Conservation (phyloP, 179 eudicot genomes). For the Dionaea muscipula region DNA sequence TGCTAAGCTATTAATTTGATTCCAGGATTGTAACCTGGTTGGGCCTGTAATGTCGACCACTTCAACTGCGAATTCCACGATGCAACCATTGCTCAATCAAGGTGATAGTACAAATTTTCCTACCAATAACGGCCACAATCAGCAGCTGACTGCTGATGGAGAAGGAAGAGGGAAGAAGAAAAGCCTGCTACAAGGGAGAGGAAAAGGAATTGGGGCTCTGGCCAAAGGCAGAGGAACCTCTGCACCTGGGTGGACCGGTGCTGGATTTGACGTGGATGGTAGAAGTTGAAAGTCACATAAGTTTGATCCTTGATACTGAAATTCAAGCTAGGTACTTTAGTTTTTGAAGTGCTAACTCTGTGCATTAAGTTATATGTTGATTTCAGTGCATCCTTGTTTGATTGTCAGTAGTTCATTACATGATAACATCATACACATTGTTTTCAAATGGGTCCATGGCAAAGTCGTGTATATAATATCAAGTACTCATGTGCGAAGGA, state of each 20-base stretch:
- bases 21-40: slow-evolving; percentile 22
- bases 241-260: slow-evolving; percentile 81
- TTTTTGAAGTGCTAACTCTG: neutral
- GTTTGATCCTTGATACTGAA: slow-evolving; percentile 1
- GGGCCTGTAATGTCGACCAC: slow-evolving; percentile 19
- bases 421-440: too few species aligned
- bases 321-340: slow-evolving; percentile 9
- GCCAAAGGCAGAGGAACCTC: slow-evolving; percentile 64
- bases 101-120: slow-evolving; percentile 21
- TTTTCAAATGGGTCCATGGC: too few species aligned
- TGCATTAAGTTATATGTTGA: neutral
- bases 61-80: slow-evolving; percentile 22
- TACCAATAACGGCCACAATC: slow-evolving; percentile 23
- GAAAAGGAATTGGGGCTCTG: slow-evolving; percentile 62
- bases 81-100: slow-evolving; percentile 24
- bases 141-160: slow-evolving; percentile 28
- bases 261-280: slow-evolving; percentile 77
- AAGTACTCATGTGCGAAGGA: too few species aligned
- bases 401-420: too few species aligned
- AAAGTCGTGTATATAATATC: too few species aligned
- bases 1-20: neutral
- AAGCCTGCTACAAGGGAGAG: slow-evolving; percentile 46
- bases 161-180: slow-evolving; percentile 82
- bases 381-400: too few species aligned
- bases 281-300: slow-evolving; percentile 27